Evolutionary conservation across 768 basidiomycete genomes (phyloP), one percentile per base, ranked within the genome.

Genomic region (Pisolithus marmoratus): DNA sequence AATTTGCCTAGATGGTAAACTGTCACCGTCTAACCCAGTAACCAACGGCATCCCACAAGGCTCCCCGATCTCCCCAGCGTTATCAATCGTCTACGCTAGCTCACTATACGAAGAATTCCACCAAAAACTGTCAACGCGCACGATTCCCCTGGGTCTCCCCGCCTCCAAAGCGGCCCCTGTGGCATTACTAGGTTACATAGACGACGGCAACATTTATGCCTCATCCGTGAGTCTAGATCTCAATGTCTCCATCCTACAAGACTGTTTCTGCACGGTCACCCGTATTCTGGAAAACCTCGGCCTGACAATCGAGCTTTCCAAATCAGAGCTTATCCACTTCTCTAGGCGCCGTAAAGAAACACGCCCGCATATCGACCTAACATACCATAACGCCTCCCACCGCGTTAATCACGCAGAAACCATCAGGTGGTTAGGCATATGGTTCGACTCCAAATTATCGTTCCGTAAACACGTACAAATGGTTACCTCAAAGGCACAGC

Each of bases 401-500:
- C n/a, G n/a, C n/a, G n/a, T n/a, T n/a, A n/a, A n/a, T n/a, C n/a
- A n/a, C n/a, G n/a, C n/a, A 27, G 11, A 50, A 1, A 48, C 57
- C 1, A 50, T 69, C 0, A 52, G 58, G 14, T 73, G 72, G 68
- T 69, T 74, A 0, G 72, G 70, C 1, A 58, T 73, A 0, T 54
- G 56, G 55, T 61, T 72, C 9, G 70, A 72, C 58, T 31, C 60
- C 2, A 60, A 66, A 45, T 66, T 74, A 0, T 38, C 23, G 0
- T 74, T 74, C 57, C 57, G 63, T 20, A 51, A 63, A 11, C 73
- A 74, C 37, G 60, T 65, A 6, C 58, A 63, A 8, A 53, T 56
- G 0, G 48, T 64, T 8, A 52, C 65, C 0, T 60, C 54, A 3
- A 46, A 58, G 8, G 73, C 69, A 0, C 54, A 46, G 8, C 34